A percentile compares a stretch with the other conserved stretches of the same genome.
phyloP scores from a whole-genome alignment of 345 rosid species.

The Pugionium cornutum region DNA sequence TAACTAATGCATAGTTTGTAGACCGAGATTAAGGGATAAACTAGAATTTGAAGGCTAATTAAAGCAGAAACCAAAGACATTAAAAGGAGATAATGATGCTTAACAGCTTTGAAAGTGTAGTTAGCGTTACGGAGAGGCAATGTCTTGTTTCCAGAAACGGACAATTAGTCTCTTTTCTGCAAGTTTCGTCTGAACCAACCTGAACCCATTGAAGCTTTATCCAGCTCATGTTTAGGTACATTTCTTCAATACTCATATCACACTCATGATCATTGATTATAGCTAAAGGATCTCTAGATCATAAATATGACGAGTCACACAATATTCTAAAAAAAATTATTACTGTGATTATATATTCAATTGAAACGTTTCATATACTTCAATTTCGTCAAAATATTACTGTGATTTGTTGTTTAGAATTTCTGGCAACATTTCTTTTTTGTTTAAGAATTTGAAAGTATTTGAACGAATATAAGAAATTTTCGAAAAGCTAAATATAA shows the following conservation, averaged over 20 bases:
- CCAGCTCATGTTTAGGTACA: slow-evolving; percentile 13
- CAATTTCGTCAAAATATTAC: no score
- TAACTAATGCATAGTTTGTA: slow-evolving; percentile 19
- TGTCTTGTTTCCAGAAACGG: slow-evolving; percentile 31
- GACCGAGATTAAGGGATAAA: slow-evolving; percentile 24
- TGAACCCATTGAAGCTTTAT: slow-evolving; percentile 23
- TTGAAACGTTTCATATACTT: no score
- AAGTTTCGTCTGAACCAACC: slow-evolving; percentile 25
- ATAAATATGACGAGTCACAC: neutral
- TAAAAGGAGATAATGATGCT: slow-evolving; percentile 31
- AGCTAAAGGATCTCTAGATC: slow-evolving; percentile 11
- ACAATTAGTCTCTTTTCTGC: slow-evolving; percentile 23
- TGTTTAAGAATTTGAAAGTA: no score
- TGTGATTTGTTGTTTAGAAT: no score
- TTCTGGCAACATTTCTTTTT: no score
- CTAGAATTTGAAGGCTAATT: slow-evolving; percentile 19
- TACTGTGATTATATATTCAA: no score
- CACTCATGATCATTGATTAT: slow-evolving; percentile 2
- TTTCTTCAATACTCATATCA: slow-evolving; percentile 6
- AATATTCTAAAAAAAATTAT: neutral
- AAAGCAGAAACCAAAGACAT: slow-evolving; percentile 26
- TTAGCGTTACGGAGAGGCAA: slow-evolving; percentile 29
- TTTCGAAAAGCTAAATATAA: no score
- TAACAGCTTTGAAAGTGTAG: slow-evolving; percentile 29
- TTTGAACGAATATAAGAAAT: neutral